Evolutionary conservation across 345 rosid genomes (phyloP).

Genomic region (Leavenworthia alabamica): DNA sequence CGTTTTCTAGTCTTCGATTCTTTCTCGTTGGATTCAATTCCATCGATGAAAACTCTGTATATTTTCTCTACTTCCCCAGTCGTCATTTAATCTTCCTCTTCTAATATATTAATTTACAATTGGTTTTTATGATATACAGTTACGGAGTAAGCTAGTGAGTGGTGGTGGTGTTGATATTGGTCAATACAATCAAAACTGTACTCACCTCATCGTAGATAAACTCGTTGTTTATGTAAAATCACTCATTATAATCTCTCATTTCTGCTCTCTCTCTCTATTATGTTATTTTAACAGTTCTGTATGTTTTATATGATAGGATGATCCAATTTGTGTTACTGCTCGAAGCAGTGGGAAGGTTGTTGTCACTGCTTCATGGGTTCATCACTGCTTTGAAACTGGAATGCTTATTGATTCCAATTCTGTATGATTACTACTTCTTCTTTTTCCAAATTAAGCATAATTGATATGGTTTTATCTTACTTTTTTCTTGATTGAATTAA

Average conservation of each 20-base stretch:
- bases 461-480: neutral
- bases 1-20: constrained; percentile 64
- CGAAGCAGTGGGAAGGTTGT: constrained; percentile 65
- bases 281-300: neutral
- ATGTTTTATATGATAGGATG: constrained; percentile 49
- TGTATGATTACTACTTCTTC: constrained; percentile 1
- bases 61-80: neutral
- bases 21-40: constrained; percentile 60
- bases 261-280: neutral
- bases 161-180: constrained; percentile 70
- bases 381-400: constrained; percentile 70
- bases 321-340: constrained; percentile 67
- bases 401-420: constrained; percentile 50
- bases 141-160: constrained; percentile 57
- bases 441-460: neutral
- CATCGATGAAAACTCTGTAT: constrained; percentile 36
- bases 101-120: too few relatives aligned
- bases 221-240: constrained; percentile 52
- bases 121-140: constrained; percentile 28
- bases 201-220: constrained; percentile 70
- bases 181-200: constrained; percentile 38
- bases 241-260: neutral
- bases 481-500: neutral
- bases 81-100: neutral
- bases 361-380: constrained; percentile 76